These are phyloP conservation scores for Canna indica DNA, from an alignment of 176 grass and related monocot species.

Conservation along the genomic window DNA sequence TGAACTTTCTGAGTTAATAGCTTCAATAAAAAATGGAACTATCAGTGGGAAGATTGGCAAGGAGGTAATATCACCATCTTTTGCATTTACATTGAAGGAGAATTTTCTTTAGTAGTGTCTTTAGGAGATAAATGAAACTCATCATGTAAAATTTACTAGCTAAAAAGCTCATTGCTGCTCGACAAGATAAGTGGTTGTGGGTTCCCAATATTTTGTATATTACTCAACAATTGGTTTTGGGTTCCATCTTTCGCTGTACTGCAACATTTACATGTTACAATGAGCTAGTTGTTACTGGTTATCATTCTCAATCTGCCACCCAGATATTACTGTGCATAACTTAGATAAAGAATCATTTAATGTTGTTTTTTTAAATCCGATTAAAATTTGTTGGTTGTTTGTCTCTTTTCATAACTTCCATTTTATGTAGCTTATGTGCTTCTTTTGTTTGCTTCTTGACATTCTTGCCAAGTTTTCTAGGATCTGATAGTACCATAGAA, in stretches of 20 bases:
- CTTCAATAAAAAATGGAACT: slow-evolving; percentile 71
- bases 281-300: neutral
- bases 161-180: neutral
- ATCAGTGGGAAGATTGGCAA: slow-evolving; percentile 98
- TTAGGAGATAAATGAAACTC: neutral
- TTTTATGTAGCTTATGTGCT: neutral
- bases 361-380: no score
- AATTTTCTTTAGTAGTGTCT: slow-evolving; percentile 6
- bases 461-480: neutral
- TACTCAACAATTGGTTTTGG: no score
- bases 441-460: no score
- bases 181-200: neutral
- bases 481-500: neutral
- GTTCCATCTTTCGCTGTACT: neutral
- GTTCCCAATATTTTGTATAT: no score
- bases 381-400: neutral
- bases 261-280: neutral
- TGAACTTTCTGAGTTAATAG: slow-evolving; percentile 65
- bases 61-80: slow-evolving; percentile 36
- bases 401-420: neutral
- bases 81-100: neutral
- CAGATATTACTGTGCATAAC: neutral
- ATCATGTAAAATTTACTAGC: neutral
- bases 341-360: no score
- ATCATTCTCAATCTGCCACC: neutral